phyloP scores from a whole-genome alignment of 2,329 filamentous ascomycete genomes.

The Exophiala alcalophila region DNA sequence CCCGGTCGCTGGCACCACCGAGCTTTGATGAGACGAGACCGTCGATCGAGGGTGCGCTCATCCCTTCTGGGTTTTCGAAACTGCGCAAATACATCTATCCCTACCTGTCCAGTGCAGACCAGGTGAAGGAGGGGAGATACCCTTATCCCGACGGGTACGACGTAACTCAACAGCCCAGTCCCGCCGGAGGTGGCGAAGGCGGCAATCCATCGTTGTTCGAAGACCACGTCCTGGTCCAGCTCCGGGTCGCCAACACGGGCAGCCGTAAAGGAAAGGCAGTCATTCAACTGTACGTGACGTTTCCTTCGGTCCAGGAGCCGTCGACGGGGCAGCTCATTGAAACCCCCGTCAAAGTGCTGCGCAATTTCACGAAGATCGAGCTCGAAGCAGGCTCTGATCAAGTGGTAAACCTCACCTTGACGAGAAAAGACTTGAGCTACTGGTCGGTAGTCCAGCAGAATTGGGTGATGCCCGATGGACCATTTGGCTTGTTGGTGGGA shows the following conservation, averaged over 20 bases:
- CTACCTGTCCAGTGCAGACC: slow-evolving; percentile 56
- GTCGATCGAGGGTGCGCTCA: slow-evolving; percentile 55
- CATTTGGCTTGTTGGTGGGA: slow-evolving; percentile 31
- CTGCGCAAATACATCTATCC: slow-evolving; percentile 72
- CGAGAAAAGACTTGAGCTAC: slow-evolving; percentile 67
- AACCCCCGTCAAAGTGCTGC: slow-evolving; percentile 65
- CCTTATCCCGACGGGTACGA: slow-evolving; percentile 58
- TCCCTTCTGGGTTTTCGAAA: slow-evolving; percentile 59
- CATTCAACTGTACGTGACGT: slow-evolving; percentile 31
- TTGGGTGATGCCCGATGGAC: slow-evolving; percentile 58
- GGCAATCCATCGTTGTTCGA: slow-evolving; percentile 67
- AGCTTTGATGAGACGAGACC: slow-evolving; percentile 56
- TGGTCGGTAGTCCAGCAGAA: slow-evolving; percentile 68
- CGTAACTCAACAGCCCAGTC: slow-evolving; percentile 51
- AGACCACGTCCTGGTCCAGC: slow-evolving; percentile 41
- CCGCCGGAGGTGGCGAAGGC: slow-evolving; percentile 66
- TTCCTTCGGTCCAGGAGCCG: slow-evolving; percentile 41
- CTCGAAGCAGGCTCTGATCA: slow-evolving; percentile 54
- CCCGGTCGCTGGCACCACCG: slow-evolving; percentile 48
- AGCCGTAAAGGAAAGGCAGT: slow-evolving; percentile 28
- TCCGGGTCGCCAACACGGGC: slow-evolving; percentile 29
- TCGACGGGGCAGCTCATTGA: slow-evolving; percentile 52
- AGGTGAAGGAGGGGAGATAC: slow-evolving; percentile 45
- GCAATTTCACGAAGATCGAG: slow-evolving; percentile 69
- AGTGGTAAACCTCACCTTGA: slow-evolving; percentile 58